Conservation (phyloP, 2,329 filamentous ascomycete species). For the Alternaria longipes region DNA sequence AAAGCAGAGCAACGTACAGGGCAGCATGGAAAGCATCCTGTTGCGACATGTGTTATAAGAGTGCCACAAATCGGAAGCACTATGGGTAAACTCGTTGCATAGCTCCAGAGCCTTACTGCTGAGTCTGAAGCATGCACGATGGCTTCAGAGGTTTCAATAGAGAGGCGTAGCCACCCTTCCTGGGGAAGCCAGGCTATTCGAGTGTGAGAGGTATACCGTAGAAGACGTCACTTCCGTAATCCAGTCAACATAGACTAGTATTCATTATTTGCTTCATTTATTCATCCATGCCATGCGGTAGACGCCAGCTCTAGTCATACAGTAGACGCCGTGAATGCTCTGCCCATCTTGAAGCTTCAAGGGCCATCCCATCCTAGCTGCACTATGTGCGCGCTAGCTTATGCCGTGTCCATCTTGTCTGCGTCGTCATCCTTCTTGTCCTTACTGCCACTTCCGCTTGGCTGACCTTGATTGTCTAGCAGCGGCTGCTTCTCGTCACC, state of each 20-base stretch:
- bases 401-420: conserved; percentile 94
- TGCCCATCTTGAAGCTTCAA: conserved; percentile 27
- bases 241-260: background rate
- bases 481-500: conserved; percentile 69
- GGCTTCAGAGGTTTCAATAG: background rate
- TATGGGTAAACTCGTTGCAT: background rate
- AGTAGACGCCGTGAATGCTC: conserved; percentile 41
- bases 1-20: background rate
- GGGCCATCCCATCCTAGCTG: conserved; percentile 3
- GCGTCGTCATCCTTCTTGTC: conserved; percentile 64
- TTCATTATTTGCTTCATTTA: conserved; percentile 27
- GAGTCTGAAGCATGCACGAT: background rate
- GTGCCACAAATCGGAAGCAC: background rate
- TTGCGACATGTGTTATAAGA: background rate
- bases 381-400: conserved; percentile 37
- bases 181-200: background rate
- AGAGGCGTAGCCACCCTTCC: background rate
- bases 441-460: conserved; percentile 66
- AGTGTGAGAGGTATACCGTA: background rate
- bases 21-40: background rate
- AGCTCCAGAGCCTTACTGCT: background rate
- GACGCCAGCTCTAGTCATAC: conserved; percentile 35
- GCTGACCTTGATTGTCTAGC: conserved; percentile 70
- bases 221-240: background rate
- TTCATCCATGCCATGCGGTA: conserved; percentile 27